Conservation (phyloP, 768 basidiomycete species). For the Gautieria morchelliformis region DNA sequence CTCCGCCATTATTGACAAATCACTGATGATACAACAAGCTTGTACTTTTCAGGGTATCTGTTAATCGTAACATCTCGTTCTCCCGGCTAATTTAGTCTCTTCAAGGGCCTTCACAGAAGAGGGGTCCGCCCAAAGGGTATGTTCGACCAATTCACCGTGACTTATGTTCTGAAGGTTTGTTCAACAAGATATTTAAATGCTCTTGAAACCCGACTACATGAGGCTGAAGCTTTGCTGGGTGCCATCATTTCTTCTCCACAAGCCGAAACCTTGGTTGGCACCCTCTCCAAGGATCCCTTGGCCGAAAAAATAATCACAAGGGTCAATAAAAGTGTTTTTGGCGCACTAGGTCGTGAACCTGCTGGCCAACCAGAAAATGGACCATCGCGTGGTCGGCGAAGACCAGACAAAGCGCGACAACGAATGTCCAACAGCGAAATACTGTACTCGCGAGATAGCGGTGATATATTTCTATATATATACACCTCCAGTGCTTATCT, state of each 20-base stretch:
- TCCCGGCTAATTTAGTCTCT: background rate
- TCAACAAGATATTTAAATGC: slow-evolving; percentile 29
- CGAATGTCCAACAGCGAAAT: slow-evolving; percentile 1
- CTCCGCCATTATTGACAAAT: background rate
- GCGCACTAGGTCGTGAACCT: slow-evolving; percentile 18
- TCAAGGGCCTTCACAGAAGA: slow-evolving; percentile 1
- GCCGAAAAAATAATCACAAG: slow-evolving; percentile 29
- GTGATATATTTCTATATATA: background rate
- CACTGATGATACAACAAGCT: background rate
- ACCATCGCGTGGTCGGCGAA: background rate
- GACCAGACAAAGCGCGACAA: slow-evolving; percentile 3
- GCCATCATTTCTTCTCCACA: slow-evolving; percentile 29
- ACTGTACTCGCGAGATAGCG: background rate
- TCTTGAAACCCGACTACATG: slow-evolving; percentile 32
- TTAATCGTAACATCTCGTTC: background rate
- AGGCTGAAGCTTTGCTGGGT: slow-evolving; percentile 35
- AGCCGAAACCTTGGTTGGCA: slow-evolving; percentile 26
- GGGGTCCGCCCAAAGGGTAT: slow-evolving; percentile 1
- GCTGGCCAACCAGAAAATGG: background rate
- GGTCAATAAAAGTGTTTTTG: slow-evolving; percentile 28
- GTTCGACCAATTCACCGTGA: background rate
- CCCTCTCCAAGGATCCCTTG: slow-evolving; percentile 26
- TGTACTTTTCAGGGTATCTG: background rate
- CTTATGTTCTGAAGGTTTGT: background rate
- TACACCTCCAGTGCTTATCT: background rate